Evolutionary conservation across 140 eudicot species (phyloP), one percentile per base, ranked within the genome.

Genomic region (Stevia rebaudiana): DNA sequence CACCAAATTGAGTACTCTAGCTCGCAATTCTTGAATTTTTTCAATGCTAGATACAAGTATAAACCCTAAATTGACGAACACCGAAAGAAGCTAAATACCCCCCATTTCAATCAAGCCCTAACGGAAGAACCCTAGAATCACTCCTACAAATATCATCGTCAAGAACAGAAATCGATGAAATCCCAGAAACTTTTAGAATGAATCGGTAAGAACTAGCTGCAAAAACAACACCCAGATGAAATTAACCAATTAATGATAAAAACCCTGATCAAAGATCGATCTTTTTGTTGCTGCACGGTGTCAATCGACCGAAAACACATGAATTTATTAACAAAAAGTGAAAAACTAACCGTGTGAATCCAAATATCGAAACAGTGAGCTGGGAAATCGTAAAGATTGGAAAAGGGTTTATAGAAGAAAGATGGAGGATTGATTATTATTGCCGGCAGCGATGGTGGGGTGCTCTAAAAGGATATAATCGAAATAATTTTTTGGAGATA

Each of bases 391-490:
- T 67, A 69, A 39, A 60, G 67, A 48, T 64, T 21, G 35, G 56
- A 44, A 47, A 49, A 57, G 77, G 74, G 77, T 65, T 57, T 70
- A 66, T 25, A 70, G 69, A 39, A 48, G 71, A 64, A 70, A 52
- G 41, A 51, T 59, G 74, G 60, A 52, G 57, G 60, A 43, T 22
- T 69, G 71, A 52, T 70, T 57, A 65, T 55, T 58, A 64, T 63
- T 18, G 54, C 11, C 25, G 25, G 58, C 69, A 59, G 69, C 74
- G 52, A 55, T 42, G 69, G 69, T 61, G 75, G 67, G 70, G 70
- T 61, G 80, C 30, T 42, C 16, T 3, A 21, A 11, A 58, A 59
- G 79, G 79, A 12, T 51, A 22, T 11, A 43, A 49, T 19, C 21
- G 68, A 46, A 46, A 74, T 24, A 6, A 24, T 11, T 0, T 12